Percentiles rank a stretch among this genome's conserved stretches.
These are phyloP conservation scores for Pelargonium myrrhifolium DNA, from an alignment of 441 rosid genomes.

Conservation along the genomic window DNA sequence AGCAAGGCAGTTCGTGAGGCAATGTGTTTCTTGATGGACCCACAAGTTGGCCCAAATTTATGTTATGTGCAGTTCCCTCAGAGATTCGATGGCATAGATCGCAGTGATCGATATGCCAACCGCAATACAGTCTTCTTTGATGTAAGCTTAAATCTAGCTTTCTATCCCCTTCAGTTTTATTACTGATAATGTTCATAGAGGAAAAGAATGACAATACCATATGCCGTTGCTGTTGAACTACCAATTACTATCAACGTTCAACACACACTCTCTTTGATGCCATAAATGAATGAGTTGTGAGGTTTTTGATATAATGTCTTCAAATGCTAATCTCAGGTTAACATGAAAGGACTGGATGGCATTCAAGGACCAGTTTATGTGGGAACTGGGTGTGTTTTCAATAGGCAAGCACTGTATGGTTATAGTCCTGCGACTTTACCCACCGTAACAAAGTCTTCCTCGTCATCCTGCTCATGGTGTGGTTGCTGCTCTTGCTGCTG, in stretches of 20 bases:
- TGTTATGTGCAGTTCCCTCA: conserved; percentile 96
- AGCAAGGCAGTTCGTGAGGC: conserved; percentile 91
- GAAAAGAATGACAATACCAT: too few relatives aligned
- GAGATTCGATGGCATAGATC: conserved; percentile 90
- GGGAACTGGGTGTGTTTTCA: conserved; percentile 93
- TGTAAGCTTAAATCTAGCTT: conserved; percentile 35
- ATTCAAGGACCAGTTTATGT: conserved; percentile 96
- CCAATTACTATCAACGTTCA: too few relatives aligned
- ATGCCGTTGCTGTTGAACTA: too few relatives aligned
- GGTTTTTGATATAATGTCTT: neutral
- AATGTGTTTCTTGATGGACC: conserved; percentile 98
- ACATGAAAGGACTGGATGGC: conserved; percentile 96
- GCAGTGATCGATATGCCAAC: conserved; percentile 79
- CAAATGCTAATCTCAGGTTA: conserved; percentile 48
- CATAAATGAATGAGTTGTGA: neutral
- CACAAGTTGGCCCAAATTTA: conserved; percentile 67
- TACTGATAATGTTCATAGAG: neutral
- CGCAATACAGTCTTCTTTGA: conserved; percentile 90
- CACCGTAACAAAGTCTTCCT: conserved; percentile 45
- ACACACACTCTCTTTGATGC: too few relatives aligned
- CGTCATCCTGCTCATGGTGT: conserved; percentile 47
- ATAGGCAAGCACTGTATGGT: conserved; percentile 89
- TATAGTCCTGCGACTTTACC: conserved; percentile 75
- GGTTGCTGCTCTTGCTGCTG: conserved; percentile 62
- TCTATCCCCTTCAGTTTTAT: neutral